These are phyloP conservation scores for Platanthera zijinensis DNA, from an alignment of 106 monocot species.

Conservation along the genomic window DNA sequence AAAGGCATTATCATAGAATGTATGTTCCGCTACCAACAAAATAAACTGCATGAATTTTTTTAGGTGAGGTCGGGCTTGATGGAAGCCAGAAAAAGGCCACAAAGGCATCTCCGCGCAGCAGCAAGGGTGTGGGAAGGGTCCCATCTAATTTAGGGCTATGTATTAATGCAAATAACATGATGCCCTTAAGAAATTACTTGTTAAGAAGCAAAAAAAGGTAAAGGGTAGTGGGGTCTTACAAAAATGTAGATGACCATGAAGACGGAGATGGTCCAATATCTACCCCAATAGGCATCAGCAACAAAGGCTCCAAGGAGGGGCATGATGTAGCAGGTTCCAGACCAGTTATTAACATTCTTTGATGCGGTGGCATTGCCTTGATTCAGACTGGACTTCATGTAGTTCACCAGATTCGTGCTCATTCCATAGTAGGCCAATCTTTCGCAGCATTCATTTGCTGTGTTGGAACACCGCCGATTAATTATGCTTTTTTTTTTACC, in stretches of 20 bases:
- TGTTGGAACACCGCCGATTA: not conserved
- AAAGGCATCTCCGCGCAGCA: too few species aligned
- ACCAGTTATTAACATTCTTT: conserved; percentile 47
- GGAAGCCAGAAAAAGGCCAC: too few species aligned
- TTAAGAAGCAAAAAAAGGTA: too few species aligned
- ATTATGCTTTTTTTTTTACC: not conserved
- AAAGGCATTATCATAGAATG: too few species aligned
- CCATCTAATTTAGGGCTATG: too few species aligned
- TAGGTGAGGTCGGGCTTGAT: not conserved
- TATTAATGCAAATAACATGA: too few species aligned
- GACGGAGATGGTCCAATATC: conserved; percentile 27
- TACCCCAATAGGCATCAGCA: conserved; percentile 38
- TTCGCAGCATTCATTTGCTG: conserved; percentile 40
- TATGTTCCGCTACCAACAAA: not conserved
- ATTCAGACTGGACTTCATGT: conserved; percentile 23
- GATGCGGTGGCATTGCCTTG: conserved; percentile 20
- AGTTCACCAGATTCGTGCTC: conserved; percentile 52
- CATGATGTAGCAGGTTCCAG: conserved; percentile 44
- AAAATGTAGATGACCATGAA: conserved; percentile 36
- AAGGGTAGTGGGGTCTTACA: conserved; percentile 4
- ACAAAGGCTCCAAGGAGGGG: conserved; percentile 41
- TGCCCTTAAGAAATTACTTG: too few species aligned
- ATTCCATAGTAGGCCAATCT: conserved; percentile 52
- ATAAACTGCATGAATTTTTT: not conserved
- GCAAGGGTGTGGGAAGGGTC: too few species aligned